Evolutionary conservation across 192 early-diverging fungal genomes (phyloP), one percentile per base, ranked within the genome.

Genomic region (Coemansia sp.): DNA sequence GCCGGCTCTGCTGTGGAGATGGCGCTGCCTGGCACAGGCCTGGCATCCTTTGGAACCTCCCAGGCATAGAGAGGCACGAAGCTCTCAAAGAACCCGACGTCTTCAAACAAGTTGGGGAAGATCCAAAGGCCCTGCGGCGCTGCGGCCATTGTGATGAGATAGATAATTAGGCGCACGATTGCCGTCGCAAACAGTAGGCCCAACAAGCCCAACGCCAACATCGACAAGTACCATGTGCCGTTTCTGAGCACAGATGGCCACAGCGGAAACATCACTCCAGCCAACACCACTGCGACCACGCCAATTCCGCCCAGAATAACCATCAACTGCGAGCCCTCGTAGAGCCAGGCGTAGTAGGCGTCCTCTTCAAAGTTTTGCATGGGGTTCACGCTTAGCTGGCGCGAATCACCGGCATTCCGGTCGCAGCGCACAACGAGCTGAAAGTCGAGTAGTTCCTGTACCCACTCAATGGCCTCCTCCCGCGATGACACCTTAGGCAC

Each of bases 91-190:
- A 98, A 87, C 21, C 95, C 95, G 51, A 93, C 91, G 74, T 99
- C 97, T 41, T 90, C 97, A 86, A 99, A 99, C 70, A 99, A 77
- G 63, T 98, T 96, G 50, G 97, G 97, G 85, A 96, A 99, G 14
- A 99, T 80, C 97, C 95, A 98, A 66, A 97, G 87, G 23, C 95
- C 94, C 63, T 89, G 89, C 44, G 93, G 90, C 19, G 88, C 84
- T 19, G 86, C 78, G 4, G 88, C 74, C 64, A 91, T 84, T 45
- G 93, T 87, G 5, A 91, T 86, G 55, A 95, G 67, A 75, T 91
- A 99, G 25, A 98, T 72, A 57, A 96, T 87, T 53, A 95, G 74
- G n/a, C 97, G 86, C 29, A 98, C 82, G 45, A 99, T 87, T 2
- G 92, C 91, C 71, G 95, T 85, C 12, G 77, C 90, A 84, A 98